Conservation (phyloP, 306 rosid genomes). For the Clitoria ternatea region DNA sequence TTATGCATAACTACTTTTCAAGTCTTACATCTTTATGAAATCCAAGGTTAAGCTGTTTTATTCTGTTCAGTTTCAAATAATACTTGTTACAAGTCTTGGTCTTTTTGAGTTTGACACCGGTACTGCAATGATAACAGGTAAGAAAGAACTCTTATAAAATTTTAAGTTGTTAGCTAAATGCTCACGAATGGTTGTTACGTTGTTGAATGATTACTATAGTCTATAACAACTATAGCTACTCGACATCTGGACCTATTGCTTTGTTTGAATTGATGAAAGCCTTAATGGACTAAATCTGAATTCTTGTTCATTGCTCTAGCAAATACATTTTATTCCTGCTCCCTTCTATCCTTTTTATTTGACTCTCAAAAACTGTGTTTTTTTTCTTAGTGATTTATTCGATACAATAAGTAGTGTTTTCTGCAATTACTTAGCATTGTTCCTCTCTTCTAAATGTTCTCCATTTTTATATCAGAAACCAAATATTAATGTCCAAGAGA, state of each 20-base stretch:
- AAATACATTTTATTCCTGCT: background rate
- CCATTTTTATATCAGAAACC: constrained; percentile 51
- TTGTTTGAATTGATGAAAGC: background rate
- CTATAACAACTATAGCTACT: background rate
- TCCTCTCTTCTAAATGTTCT: constrained; percentile 11
- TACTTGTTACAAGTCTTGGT: background rate
- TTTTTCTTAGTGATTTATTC: constrained; percentile 14
- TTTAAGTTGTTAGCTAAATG: background rate
- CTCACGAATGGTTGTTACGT: background rate
- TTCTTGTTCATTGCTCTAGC: background rate
- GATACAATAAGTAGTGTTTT: constrained; percentile 1
- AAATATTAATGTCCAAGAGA: constrained; percentile 64
- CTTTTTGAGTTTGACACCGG: background rate
- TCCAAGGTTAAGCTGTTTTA: background rate
- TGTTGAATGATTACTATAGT: background rate
- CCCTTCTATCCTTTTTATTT: constrained; percentile 12
- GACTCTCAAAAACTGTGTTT: background rate
- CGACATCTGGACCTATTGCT: background rate
- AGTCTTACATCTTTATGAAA: background rate
- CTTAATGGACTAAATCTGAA: constrained; percentile 2
- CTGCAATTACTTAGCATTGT: constrained; percentile 14
- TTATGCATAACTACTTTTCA: background rate
- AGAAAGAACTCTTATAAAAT: background rate
- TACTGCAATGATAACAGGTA: constrained; percentile 5
- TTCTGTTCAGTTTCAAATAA: background rate